These are phyloP conservation scores for Lycium barbarum DNA, from an alignment of 257 asterid species.

Conservation along the genomic window DNA sequence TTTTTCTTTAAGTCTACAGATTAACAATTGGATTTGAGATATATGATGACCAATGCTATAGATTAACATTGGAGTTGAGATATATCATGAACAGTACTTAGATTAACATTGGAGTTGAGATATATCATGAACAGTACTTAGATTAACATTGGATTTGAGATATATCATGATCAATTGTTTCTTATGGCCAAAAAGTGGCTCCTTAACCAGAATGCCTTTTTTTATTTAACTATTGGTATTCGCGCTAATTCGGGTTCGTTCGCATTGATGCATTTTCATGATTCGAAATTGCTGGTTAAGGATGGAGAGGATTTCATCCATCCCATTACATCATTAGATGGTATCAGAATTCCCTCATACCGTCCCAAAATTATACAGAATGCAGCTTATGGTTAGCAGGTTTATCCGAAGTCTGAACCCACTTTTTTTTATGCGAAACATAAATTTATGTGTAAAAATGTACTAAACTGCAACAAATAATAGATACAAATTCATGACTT, in stretches of 20 bases:
- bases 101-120: neutral
- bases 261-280: neutral
- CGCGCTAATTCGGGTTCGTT: no score
- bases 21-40: neutral
- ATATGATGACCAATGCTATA: neutral
- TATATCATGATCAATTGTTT: neutral
- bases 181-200: neutral
- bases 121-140: neutral
- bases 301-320: neutral
- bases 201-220: neutral
- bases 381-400: neutral
- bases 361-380: neutral
- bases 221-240: neutral
- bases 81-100: neutral
- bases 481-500: no score
- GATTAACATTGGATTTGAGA: neutral
- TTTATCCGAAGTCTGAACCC: no score
- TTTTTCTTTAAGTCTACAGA: neutral
- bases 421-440: no score
- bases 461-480: no score
- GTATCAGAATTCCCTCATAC: no score
- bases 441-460: no score
- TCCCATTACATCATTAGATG: neutral
- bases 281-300: neutral
- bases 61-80: neutral